Conservation (phyloP, 1,284 basidiomycete genomes). For the Retiboletus fuscus region DNA sequence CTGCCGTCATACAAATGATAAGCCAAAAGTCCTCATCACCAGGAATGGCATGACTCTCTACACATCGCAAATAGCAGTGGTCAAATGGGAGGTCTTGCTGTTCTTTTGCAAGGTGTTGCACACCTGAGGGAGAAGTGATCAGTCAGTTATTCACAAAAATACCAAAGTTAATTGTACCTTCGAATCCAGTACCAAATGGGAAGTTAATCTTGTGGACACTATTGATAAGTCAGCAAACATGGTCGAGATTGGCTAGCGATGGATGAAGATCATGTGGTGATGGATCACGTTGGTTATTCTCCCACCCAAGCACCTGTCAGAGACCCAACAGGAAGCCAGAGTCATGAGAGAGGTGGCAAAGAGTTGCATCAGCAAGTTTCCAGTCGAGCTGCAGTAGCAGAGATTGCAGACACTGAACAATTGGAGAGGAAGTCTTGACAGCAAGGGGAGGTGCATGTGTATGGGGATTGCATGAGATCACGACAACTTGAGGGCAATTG, state of each 20-base stretch:
- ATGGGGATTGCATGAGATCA: background rate
- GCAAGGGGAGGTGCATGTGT: background rate
- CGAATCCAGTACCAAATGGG: background rate
- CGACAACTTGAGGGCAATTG: background rate
- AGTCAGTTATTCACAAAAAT: too few relatives aligned
- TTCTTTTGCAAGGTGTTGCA: too few relatives aligned
- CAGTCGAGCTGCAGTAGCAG: background rate
- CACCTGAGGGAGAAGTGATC: too few relatives aligned
- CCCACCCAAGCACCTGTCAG: too few relatives aligned
- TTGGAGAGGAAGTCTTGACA: background rate
- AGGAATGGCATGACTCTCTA: background rate
- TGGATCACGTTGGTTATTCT: background rate
- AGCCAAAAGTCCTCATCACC: background rate
- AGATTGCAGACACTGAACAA: background rate
- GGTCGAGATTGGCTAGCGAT: slow-evolving; percentile 8
- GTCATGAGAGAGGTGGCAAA: background rate
- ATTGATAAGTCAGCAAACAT: background rate
- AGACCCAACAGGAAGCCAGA: too few relatives aligned
- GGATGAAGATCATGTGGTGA: background rate
- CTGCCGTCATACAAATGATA: background rate
- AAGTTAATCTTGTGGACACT: too few relatives aligned
- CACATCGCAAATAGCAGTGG: background rate
- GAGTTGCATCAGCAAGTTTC: background rate
- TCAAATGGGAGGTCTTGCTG: background rate
- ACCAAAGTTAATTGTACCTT: background rate